Evolutionary conservation across 2,329 filamentous ascomycete genomes (phyloP).

Genomic region (Arthroderma uncinatum): DNA sequence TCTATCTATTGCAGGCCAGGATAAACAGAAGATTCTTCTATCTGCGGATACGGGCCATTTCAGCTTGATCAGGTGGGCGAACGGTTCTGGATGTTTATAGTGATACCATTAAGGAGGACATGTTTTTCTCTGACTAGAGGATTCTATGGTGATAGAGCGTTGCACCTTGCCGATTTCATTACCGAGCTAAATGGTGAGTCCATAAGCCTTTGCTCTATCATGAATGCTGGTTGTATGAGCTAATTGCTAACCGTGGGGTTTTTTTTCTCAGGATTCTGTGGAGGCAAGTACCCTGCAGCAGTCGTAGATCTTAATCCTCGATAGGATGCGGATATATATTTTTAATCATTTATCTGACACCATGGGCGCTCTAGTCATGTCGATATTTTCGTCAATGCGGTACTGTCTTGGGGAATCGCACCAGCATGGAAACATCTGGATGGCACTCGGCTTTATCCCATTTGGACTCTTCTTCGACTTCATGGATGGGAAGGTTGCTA

Average conservation of each 20-base stretch:
- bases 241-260: conserved; percentile 3
- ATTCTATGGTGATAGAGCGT: conserved; percentile 25
- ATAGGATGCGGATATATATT: background rate
- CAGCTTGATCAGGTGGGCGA: conserved; percentile 38
- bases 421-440: conserved; percentile 60
- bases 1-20: conserved; percentile 27
- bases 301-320: background rate
- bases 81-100: background rate
- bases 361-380: conserved; percentile 55
- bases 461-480: conserved; percentile 96
- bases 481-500: conserved; percentile 90
- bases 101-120: background rate
- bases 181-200: conserved; percentile 40
- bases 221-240: background rate
- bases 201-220: background rate
- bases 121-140: background rate
- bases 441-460: conserved; percentile 76
- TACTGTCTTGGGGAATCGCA: conserved; percentile 69
- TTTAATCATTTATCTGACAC: background rate
- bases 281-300: conserved; percentile 29
- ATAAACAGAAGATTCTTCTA: conserved; percentile 41
- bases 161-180: conserved; percentile 42
- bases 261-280: conserved; percentile 34
- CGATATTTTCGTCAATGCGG: conserved; percentile 85
- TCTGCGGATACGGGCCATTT: conserved; percentile 39